These are phyloP conservation scores for Brassica juncea DNA, from an alignment of 345 rosid genomes.

Conservation along the genomic window DNA sequence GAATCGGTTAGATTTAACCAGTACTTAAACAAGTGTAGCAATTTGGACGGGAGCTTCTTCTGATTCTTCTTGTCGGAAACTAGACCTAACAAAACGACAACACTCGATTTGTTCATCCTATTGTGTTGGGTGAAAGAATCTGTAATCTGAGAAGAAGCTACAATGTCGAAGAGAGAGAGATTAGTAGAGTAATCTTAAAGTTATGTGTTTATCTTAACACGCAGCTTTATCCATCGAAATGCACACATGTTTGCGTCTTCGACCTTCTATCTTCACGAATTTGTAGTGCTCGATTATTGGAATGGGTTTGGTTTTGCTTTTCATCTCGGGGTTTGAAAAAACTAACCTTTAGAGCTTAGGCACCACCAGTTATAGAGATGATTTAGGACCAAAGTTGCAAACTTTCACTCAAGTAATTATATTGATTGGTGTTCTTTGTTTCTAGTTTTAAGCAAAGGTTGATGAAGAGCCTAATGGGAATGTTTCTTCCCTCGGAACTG, in stretches of 20 bases:
- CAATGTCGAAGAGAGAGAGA: slow-evolving; percentile 88
- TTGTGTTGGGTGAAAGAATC: background rate
- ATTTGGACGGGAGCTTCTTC: background rate
- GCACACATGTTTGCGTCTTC: background rate
- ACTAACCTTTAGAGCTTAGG: background rate
- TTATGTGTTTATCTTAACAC: too few species aligned
- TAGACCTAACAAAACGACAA: slow-evolving; percentile 13
- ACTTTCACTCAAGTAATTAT: background rate
- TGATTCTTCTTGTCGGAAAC: slow-evolving; percentile 15
- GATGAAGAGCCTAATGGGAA: slow-evolving; percentile 65
- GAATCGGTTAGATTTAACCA: slow-evolving; percentile 14
- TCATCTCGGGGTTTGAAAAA: background rate
- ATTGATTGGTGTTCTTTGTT: background rate
- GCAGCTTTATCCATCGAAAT: background rate
- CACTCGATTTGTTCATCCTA: background rate
- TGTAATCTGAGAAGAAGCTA: slow-evolving; percentile 7
- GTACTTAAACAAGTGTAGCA: slow-evolving; percentile 1
- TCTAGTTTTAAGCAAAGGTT: slow-evolving; percentile 83
- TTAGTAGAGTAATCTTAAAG: slow-evolving; percentile 52
- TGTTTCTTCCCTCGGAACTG: slow-evolving; percentile 43
- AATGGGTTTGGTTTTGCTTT: background rate
- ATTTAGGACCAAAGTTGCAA: background rate
- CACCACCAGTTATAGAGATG: background rate
- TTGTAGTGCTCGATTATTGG: background rate
- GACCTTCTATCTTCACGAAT: background rate